phyloP scores from a whole-genome alignment of 2,329 filamentous ascomycete species.

The Ceratocystiopsis minuta region DNA sequence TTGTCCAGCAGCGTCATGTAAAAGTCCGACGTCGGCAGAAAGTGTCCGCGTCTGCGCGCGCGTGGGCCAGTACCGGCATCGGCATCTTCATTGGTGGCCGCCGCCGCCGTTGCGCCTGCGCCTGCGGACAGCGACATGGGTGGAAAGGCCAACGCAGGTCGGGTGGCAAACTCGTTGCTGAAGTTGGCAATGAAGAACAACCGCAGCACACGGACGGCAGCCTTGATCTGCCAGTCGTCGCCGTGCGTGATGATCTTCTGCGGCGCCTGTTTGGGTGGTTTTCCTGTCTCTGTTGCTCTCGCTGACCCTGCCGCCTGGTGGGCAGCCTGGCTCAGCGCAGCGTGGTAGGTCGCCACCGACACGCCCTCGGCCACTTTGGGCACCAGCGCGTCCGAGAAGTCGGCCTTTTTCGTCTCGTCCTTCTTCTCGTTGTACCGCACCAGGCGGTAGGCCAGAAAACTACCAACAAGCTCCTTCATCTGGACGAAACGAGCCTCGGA shows the following conservation, averaged over 20 bases:
- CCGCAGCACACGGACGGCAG: slow-evolving; percentile 62
- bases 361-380: slow-evolving; percentile 51
- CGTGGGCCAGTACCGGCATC: slow-evolving; percentile 20
- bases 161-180: slow-evolving; percentile 7
- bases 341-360: slow-evolving; percentile 54
- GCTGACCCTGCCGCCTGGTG: too few species aligned
- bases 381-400: slow-evolving; percentile 49
- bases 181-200: slow-evolving; percentile 72
- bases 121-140: too few species aligned
- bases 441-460: slow-evolving; percentile 68
- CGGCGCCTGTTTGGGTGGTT: slow-evolving; percentile 32
- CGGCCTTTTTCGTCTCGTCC: slow-evolving; percentile 32
- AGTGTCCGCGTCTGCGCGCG: slow-evolving; percentile 36
- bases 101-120: too few species aligned
- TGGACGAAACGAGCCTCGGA: slow-evolving; percentile 49
- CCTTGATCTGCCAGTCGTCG: slow-evolving; percentile 81
- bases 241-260: slow-evolving; percentile 44
- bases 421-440: slow-evolving; percentile 52
- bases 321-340: slow-evolving; percentile 44
- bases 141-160: too few species aligned
- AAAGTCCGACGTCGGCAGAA: slow-evolving; percentile 67
- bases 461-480: slow-evolving; percentile 57
- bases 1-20: slow-evolving; percentile 79
- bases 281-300: slow-evolving; percentile 17
- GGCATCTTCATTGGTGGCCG: slow-evolving; percentile 10